A percentile compares a stretch with the other conserved stretches of the same genome.
Evolutionary conservation across 176 grass and related monocot genomes (phyloP).

Genomic region (Eleusine indica): DNA sequence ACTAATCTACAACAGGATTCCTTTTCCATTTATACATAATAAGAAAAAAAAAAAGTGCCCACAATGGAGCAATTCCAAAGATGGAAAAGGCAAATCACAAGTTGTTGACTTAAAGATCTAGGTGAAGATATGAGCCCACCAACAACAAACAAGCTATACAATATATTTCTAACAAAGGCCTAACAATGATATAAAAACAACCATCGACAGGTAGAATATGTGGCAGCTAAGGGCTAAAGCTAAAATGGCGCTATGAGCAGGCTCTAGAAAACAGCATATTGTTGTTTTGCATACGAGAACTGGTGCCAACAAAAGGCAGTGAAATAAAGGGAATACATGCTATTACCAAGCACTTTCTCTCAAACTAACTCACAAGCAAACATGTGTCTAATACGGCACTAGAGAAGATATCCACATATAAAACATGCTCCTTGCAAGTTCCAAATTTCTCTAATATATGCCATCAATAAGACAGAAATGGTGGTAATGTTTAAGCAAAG

Average conservation of each 20-base stretch:
- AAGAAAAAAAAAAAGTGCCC: conserved; percentile 3
- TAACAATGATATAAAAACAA: background rate
- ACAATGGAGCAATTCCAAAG: conserved; percentile 14
- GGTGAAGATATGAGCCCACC: background rate
- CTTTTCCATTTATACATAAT: conserved; percentile 5
- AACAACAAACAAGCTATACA: background rate
- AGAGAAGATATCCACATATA: too few species aligned
- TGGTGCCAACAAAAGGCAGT: too few species aligned
- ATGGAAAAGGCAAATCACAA: conserved; percentile 12
- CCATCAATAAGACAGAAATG: background rate
- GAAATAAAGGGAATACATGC: too few species aligned
- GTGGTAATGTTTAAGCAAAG: background rate
- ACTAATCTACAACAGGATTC: background rate
- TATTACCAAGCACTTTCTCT: too few species aligned
- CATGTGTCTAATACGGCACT: too few species aligned
- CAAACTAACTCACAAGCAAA: too few species aligned
- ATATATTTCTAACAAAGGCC: conserved; percentile 2
- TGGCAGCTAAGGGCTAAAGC: too few species aligned
- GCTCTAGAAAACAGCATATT: too few species aligned
- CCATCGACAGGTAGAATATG: too few species aligned
- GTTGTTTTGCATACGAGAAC: too few species aligned
- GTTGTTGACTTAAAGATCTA: background rate
- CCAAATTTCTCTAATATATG: background rate
- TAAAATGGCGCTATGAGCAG: too few species aligned
- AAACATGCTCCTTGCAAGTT: background rate